phyloP scores from a whole-genome alignment of 495 filamentous ascomycete species.

The Aspergillus egyptiacus region DNA sequence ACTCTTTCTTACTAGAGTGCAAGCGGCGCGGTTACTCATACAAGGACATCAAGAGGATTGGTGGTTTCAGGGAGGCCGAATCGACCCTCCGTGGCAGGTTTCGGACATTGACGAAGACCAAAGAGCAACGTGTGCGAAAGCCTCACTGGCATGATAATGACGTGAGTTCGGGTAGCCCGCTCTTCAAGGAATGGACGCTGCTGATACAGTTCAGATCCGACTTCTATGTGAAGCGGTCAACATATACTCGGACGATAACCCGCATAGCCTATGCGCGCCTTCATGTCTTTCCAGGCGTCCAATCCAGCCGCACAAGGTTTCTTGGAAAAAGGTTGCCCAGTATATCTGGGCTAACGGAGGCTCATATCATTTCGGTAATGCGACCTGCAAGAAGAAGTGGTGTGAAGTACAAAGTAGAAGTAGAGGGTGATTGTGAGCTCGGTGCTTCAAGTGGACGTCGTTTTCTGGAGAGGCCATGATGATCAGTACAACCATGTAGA shows the following conservation, averaged over 20 bases:
- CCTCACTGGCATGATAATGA: conserved; percentile 72
- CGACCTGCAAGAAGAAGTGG: conserved; percentile 84
- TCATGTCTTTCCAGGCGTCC: neutral
- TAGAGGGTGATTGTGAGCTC: neutral
- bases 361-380: conserved; percentile 77
- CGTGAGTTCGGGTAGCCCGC: conserved; percentile 53
- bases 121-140: conserved; percentile 66
- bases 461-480: too few relatives aligned
- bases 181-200: neutral
- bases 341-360: conserved; percentile 68
- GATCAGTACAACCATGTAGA: neutral
- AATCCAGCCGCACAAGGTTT: conserved; percentile 45
- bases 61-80: conserved; percentile 70
- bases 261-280: conserved; percentile 4
- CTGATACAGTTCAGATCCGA: conserved; percentile 26
- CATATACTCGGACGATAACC: conserved; percentile 26
- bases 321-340: conserved; percentile 78
- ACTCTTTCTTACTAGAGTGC: conserved; percentile 58
- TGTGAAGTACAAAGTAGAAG: conserved; percentile 28
- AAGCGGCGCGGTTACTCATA: conserved; percentile 69
- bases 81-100: conserved; percentile 80
- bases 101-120: conserved; percentile 71
- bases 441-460: too few relatives aligned
- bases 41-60: conserved; percentile 63
- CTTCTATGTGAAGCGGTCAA: conserved; percentile 34